These are phyloP conservation scores for Cladochytrium replicatum DNA, from an alignment of 192 early-diverging fungal genomes.

Conservation along the genomic window DNA sequence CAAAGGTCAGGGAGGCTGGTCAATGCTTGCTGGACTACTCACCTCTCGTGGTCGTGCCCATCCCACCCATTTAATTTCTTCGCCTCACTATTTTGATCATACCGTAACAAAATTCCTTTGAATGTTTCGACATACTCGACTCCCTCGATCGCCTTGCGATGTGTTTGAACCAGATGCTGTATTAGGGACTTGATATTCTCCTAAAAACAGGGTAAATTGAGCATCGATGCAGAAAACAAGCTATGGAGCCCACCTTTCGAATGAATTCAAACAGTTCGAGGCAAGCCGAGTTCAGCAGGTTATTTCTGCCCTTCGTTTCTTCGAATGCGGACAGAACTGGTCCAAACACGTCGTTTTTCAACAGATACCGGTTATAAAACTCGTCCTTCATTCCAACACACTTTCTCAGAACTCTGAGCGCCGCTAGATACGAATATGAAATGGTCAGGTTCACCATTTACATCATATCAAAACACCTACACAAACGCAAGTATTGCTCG, in stretches of 20 bases:
- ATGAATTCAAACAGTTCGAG: conserved; percentile 83
- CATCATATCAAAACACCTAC: conserved; percentile 42
- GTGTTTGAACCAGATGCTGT: conserved; percentile 53
- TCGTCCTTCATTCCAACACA: conserved; percentile 75
- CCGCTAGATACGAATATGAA: conserved; percentile 39
- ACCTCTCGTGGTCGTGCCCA: too few species aligned
- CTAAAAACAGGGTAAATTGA: too few species aligned
- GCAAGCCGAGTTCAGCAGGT: conserved; percentile 81
- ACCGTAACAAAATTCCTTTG: conserved; percentile 37
- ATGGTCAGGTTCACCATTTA: background rate
- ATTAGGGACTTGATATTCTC: conserved; percentile 63
- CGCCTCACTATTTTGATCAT: conserved; percentile 57
- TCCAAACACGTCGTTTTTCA: conserved; percentile 65
- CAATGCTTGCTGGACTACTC: too few species aligned
- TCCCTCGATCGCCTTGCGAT: conserved; percentile 46
- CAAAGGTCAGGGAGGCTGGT: too few species aligned
- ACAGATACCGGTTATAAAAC: conserved; percentile 60
- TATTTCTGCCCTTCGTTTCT: conserved; percentile 58
- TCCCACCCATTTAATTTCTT: conserved; percentile 24
- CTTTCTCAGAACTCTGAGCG: conserved; percentile 65
- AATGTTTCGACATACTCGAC: conserved; percentile 58
- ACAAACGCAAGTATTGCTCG: conserved; percentile 57
- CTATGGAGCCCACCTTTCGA: conserved; percentile 44
- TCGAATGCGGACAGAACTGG: conserved; percentile 57
- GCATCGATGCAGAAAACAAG: background rate